These are phyloP conservation scores for Umbelopsis isabellina DNA, from an alignment of 192 early-diverging fungal species.

Conservation along the genomic window DNA sequence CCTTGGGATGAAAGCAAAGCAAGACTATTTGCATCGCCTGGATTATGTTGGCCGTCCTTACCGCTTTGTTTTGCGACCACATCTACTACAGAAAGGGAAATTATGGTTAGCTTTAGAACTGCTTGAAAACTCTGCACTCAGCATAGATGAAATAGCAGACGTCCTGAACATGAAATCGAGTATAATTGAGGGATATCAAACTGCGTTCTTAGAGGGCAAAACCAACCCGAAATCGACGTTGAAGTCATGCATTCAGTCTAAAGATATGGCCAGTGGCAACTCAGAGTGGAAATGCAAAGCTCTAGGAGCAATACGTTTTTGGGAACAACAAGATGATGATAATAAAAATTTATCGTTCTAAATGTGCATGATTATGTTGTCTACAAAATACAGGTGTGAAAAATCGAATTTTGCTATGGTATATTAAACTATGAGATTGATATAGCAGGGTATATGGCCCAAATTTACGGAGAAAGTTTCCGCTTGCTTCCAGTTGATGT, in stretches of 20 bases:
- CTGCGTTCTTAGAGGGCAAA: slow-evolving; percentile 16
- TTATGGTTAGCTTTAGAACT: slow-evolving; percentile 20
- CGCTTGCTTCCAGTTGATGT: slow-evolving; percentile 6
- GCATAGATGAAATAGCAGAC: neutral
- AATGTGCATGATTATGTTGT: too few species aligned
- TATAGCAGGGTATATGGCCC: too few species aligned
- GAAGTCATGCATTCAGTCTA: slow-evolving; percentile 4
- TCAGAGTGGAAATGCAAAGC: slow-evolving; percentile 19
- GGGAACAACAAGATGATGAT: slow-evolving; percentile 6
- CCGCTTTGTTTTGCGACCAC: slow-evolving; percentile 27
- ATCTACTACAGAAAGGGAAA: slow-evolving; percentile 39
- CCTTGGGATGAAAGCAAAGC: slow-evolving; percentile 21
- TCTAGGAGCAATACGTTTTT: slow-evolving; percentile 24
- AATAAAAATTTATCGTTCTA: neutral
- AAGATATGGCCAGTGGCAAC: slow-evolving; percentile 22
- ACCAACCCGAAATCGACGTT: neutral
- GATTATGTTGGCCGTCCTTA: slow-evolving; percentile 28
- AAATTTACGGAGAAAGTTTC: slow-evolving; percentile 6
- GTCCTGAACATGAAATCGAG: slow-evolving; percentile 4
- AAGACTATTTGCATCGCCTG: slow-evolving; percentile 1
- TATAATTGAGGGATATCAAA: slow-evolving; percentile 11
- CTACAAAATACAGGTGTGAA: too few species aligned
- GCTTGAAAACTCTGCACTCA: neutral
- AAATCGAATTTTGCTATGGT: too few species aligned
- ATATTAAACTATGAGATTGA: too few species aligned